A percentile compares a stretch with the other conserved stretches of the same genome.
phyloP scores from a whole-genome alignment of 441 rosid genomes.

The Arabidopsis hybrid region DNA sequence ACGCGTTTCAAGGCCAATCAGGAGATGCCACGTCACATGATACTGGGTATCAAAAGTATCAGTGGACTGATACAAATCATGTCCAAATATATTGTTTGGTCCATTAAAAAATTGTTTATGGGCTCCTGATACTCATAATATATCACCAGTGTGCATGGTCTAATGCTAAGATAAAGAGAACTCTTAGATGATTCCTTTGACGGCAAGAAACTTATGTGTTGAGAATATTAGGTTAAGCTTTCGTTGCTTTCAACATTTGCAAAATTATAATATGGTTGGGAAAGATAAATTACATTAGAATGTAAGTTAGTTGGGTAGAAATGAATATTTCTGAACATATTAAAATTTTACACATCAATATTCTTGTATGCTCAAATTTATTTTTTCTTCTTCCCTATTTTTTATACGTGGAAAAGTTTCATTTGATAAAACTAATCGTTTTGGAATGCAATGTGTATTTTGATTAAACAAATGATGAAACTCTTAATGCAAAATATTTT shows the following conservation, averaged over 20 bases:
- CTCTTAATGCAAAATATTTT: neutral
- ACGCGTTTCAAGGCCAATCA: too few species aligned
- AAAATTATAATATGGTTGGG: neutral
- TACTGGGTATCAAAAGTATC: too few species aligned
- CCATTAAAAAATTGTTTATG: too few species aligned
- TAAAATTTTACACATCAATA: neutral
- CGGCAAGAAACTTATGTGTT: constrained; percentile 12
- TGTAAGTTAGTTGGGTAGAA: too few species aligned
- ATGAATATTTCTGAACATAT: neutral
- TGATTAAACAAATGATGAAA: neutral
- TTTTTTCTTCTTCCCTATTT: neutral
- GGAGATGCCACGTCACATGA: too few species aligned
- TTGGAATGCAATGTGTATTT: neutral
- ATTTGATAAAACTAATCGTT: neutral
- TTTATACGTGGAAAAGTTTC: neutral
- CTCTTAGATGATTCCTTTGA: neutral
- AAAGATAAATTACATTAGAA: neutral
- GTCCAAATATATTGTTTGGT: too few species aligned
- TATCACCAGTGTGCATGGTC: too few species aligned
- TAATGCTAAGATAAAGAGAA: neutral
- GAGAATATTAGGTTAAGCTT: neutral
- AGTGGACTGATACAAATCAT: too few species aligned
- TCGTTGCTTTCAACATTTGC: neutral
- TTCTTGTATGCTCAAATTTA: neutral
- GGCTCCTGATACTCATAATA: too few species aligned